phyloP scores from a whole-genome alignment of 768 basidiomycete species.

The Dictyophora rubrovolvata region DNA sequence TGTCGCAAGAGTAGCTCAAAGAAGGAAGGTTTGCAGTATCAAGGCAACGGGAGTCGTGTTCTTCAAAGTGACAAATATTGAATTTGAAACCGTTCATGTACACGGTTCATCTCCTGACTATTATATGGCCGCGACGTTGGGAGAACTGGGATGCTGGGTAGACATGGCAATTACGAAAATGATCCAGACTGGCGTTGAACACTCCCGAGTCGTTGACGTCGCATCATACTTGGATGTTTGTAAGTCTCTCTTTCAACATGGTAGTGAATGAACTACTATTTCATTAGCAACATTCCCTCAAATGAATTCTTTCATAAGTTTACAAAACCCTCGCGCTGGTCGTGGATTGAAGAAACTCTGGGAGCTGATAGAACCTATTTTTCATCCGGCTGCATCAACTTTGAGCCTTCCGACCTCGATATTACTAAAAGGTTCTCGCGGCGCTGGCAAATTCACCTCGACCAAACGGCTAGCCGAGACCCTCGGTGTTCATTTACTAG shows the following conservation, averaged over 20 bases:
- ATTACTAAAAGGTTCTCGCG: constrained; percentile 68
- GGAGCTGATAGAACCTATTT: constrained; percentile 49
- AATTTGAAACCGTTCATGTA: constrained; percentile 44
- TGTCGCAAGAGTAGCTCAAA: not conserved
- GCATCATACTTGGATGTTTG: constrained; percentile 40
- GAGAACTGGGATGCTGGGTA: constrained; percentile 79
- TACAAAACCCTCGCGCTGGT: not conserved
- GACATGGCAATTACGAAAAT: constrained; percentile 66
- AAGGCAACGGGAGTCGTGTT: constrained; percentile 39
- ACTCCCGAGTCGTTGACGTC: constrained; percentile 47
- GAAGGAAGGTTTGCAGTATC: not conserved
- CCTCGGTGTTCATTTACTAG: constrained; percentile 69
- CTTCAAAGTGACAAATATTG: constrained; percentile 72
- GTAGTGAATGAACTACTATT: not conserved
- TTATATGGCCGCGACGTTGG: constrained; percentile 45
- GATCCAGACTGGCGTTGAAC: constrained; percentile 70
- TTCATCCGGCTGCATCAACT: constrained; percentile 44
- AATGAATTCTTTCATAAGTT: not conserved
- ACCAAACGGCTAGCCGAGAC: constrained; percentile 44
- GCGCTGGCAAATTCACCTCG: constrained; percentile 70
- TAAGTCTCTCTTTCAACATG: constrained; percentile 20
- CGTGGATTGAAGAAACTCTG: constrained; percentile 33
- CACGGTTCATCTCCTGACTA: constrained; percentile 31
- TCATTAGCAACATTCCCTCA: not conserved
- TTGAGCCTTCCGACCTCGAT: constrained; percentile 61